Conservation (phyloP, 331 rosid genomes). For the Phaseolus coccineus region DNA sequence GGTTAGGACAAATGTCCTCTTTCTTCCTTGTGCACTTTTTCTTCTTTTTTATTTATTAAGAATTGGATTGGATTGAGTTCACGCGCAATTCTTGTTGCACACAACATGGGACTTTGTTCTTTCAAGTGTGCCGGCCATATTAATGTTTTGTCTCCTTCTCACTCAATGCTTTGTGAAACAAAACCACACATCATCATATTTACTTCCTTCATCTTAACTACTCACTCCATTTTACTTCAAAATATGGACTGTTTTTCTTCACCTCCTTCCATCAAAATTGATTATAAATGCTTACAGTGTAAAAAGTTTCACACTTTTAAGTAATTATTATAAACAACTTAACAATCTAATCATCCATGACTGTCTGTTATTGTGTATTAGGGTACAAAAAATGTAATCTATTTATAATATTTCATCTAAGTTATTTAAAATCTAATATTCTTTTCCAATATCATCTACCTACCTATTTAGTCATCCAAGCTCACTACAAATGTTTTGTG, state of each 20-base stretch:
- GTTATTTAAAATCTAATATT: too few species aligned
- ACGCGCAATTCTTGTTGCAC: constrained; percentile 52
- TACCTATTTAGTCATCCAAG: neutral
- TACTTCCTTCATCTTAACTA: constrained; percentile 5
- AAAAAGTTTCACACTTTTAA: too few species aligned
- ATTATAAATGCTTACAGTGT: too few species aligned
- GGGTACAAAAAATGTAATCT: too few species aligned
- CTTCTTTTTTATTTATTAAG: neutral
- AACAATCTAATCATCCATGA: too few species aligned
- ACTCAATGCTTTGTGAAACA: neutral
- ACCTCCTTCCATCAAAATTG: neutral
- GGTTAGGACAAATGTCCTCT: constrained; percentile 58
- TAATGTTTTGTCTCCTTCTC: constrained; percentile 32
- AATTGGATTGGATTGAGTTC: constrained; percentile 25
- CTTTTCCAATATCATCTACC: too few species aligned
- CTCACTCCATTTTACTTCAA: neutral
- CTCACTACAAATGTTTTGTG: too few species aligned
- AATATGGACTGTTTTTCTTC: neutral
- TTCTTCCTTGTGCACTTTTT: constrained; percentile 20
- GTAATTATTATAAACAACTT: too few species aligned
- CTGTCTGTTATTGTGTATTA: too few species aligned
- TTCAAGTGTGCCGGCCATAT: constrained; percentile 40
- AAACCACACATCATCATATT: neutral
- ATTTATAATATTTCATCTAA: too few species aligned
- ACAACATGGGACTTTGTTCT: constrained; percentile 20